A percentile compares a stretch with the other conserved stretches of the same genome.
Evolutionary conservation across 1,139 yeast species (phyloP).

Genomic region (Ogataea hybrid): DNA sequence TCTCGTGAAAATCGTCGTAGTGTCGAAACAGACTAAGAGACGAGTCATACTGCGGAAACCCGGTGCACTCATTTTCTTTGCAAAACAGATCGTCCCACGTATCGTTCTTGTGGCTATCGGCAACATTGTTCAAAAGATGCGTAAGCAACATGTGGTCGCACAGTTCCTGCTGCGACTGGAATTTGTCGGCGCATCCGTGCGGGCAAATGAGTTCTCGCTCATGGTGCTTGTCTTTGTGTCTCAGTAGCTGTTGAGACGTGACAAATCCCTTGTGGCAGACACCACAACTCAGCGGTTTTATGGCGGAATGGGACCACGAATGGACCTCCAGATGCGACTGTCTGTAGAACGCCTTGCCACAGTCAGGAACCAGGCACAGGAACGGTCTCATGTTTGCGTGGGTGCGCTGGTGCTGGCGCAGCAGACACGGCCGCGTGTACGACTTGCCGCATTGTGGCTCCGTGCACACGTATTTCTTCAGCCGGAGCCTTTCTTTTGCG

Average conservation of each 20-base stretch:
- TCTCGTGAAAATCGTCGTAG: not conserved
- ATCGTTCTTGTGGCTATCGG: not conserved
- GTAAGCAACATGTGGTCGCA: not conserved
- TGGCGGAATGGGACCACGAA: conserved; percentile 8
- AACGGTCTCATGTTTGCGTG: conserved; percentile 48
- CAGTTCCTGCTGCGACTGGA: not conserved
- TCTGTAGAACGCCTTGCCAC: conserved; percentile 42
- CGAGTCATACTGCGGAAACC: not conserved
- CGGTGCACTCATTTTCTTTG: not conserved
- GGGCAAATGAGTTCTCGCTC: not conserved
- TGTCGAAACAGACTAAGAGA: not conserved
- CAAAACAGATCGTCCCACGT: not conserved
- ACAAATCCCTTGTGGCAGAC: not conserved
- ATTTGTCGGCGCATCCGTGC: not conserved
- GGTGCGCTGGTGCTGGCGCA: conserved; percentile 44
- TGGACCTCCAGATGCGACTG: conserved; percentile 46
- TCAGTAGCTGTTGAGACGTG: not conserved
- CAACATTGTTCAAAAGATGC: not conserved
- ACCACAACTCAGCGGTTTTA: not conserved
- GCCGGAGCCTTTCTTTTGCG: not conserved
- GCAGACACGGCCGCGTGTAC: conserved; percentile 47
- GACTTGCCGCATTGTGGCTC: conserved; percentile 41
- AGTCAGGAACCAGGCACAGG: conserved; percentile 31
- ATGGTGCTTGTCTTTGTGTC: not conserved
- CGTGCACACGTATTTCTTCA: conserved; percentile 37